Percentiles rank a stretch among this genome's conserved stretches.
phyloP scores from a whole-genome alignment of 306 rosid genomes.

The Begonia loranthoides region DNA sequence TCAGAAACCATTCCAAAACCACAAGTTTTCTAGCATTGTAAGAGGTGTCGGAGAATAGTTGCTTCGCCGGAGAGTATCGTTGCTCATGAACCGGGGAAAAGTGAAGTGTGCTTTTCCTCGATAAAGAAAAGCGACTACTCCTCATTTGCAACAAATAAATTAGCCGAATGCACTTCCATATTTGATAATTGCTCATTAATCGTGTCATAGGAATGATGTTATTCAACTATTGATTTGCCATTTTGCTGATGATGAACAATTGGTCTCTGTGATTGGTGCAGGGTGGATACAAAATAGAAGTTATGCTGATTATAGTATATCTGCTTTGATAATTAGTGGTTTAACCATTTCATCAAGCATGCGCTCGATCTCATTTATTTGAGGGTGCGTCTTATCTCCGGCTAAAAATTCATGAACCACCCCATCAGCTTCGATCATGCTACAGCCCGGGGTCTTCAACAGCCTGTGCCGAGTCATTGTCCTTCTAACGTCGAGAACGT shows the following conservation, averaged over 20 bases:
- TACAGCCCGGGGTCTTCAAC: constrained; percentile 73
- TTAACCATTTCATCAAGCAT: constrained; percentile 47
- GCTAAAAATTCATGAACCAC: constrained; percentile 60
- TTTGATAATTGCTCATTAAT: constrained; percentile 15
- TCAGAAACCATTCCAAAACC: constrained; percentile 23
- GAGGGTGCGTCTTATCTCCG: constrained; percentile 58
- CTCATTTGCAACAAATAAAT: constrained; percentile 19
- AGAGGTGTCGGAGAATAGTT: constrained; percentile 72
- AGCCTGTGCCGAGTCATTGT: constrained; percentile 47
- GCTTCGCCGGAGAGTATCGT: constrained; percentile 54
- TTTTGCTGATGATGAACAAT: too few species aligned
- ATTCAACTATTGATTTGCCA: too few species aligned
- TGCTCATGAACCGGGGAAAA: constrained; percentile 55
- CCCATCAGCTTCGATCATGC: constrained; percentile 68
- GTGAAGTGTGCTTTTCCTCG: constrained; percentile 66
- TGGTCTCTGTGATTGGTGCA: too few species aligned
- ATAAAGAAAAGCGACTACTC: constrained; percentile 36
- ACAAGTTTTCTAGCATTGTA: constrained; percentile 49
- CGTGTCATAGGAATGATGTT: too few species aligned
- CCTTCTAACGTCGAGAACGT: constrained; percentile 55
- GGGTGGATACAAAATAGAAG: too few species aligned
- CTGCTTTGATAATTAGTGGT: too few species aligned
- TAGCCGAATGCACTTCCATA: constrained; percentile 53
- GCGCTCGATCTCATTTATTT: constrained; percentile 39
- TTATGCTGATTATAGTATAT: too few species aligned